Evolutionary conservation across 2,329 filamentous ascomycete genomes (phyloP).

Genomic region (Epichloe coenophiala): DNA sequence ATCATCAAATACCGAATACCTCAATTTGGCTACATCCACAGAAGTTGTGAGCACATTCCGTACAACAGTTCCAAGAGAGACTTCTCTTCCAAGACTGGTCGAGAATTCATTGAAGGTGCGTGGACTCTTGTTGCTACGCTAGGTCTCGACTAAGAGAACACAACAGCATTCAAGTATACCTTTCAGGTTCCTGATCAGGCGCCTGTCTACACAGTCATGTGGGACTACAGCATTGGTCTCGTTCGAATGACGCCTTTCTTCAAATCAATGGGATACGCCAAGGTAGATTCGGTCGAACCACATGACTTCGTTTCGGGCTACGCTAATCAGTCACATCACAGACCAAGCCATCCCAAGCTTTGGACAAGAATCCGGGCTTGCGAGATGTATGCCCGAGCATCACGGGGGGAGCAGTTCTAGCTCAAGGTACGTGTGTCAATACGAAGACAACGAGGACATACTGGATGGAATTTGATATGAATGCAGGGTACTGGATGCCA

Average conservation of each 20-base stretch:
- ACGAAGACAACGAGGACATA: neutral
- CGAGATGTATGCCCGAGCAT: conserved; percentile 88
- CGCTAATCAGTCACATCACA: conserved; percentile 22
- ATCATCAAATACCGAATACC: conserved; percentile 48
- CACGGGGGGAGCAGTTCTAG: conserved; percentile 78
- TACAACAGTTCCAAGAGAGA: conserved; percentile 92
- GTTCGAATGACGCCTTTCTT: conserved; percentile 92
- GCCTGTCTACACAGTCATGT: conserved; percentile 66
- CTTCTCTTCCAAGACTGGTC: conserved; percentile 73
- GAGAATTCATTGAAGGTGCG: conserved; percentile 78
- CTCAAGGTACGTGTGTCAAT: conserved; percentile 55
- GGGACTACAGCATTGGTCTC: conserved; percentile 92
- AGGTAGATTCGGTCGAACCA: conserved; percentile 40
- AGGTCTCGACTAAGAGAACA: neutral
- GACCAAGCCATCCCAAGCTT: conserved; percentile 80
- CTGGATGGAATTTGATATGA: conserved; percentile 5
- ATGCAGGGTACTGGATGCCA: conserved; percentile 88
- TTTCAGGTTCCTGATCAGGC: conserved; percentile 59
- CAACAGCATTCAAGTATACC: conserved; percentile 66
- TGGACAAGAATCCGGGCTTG: conserved; percentile 65
- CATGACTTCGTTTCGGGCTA: conserved; percentile 6
- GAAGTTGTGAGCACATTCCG: conserved; percentile 64
- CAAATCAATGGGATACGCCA: conserved; percentile 76
- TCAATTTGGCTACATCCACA: conserved; percentile 48
- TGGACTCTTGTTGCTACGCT: neutral